Conservation (phyloP, 768 basidiomycete species). For the Naematelia encephala region DNA sequence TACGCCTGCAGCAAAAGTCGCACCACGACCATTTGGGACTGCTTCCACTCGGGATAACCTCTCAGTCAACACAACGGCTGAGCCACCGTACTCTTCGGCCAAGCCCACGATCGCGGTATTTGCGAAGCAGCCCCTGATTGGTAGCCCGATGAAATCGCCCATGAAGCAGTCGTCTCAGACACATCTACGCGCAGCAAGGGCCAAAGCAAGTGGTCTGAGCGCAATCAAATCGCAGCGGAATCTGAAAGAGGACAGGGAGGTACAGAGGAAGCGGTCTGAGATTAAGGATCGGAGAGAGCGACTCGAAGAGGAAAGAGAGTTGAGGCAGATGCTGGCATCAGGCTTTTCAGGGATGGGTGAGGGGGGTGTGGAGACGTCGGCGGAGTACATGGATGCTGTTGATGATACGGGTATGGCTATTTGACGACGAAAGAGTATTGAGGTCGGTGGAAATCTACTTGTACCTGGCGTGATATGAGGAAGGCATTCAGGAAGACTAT, state of each 20-base stretch:
- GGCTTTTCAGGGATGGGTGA: background rate
- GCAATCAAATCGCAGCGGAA: constrained; percentile 32
- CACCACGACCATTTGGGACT: constrained; percentile 18
- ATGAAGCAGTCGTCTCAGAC: constrained; percentile 4
- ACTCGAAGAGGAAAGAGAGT: constrained; percentile 31
- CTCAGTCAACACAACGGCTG: constrained; percentile 7
- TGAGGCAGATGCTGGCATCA: constrained; percentile 34
- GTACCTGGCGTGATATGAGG: too few relatives aligned
- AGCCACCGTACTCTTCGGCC: constrained; percentile 12
- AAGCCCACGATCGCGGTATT: background rate
- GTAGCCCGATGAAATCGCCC: constrained; percentile 3
- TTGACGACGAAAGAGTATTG: background rate
- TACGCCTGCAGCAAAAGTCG: constrained; percentile 10
- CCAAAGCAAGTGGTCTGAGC: constrained; percentile 21
- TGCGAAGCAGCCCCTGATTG: background rate
- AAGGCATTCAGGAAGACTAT: too few relatives aligned
- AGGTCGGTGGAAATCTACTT: too few relatives aligned
- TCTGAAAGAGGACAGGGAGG: constrained; percentile 29
- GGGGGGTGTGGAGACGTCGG: background rate
- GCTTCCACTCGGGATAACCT: constrained; percentile 23
- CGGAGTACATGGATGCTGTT: background rate
- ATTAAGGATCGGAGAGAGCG: constrained; percentile 36
- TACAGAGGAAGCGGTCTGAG: constrained; percentile 23
- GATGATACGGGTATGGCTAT: background rate
- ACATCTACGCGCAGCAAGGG: background rate